A percentile compares a stretch with the other conserved stretches of the same genome.
phyloP scores from a whole-genome alignment of 176 grass and related monocot genomes.

The Calamus simplicifolius region DNA sequence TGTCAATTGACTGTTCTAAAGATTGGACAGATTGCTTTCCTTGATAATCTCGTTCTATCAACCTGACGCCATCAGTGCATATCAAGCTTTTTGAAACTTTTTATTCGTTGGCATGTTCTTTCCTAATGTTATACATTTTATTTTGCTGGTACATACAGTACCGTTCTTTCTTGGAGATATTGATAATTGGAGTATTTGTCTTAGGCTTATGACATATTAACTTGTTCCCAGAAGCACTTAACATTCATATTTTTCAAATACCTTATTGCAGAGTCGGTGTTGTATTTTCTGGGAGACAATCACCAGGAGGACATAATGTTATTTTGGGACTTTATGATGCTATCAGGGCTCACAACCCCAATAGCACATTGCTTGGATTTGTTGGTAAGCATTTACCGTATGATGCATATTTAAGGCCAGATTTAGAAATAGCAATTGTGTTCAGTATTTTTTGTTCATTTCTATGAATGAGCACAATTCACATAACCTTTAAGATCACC shows the following conservation, averaged over 20 bases:
- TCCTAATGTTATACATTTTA: too few species aligned
- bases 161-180: too few species aligned
- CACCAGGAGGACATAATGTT: constrained; percentile 95
- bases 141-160: too few species aligned
- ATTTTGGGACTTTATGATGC: constrained; percentile 81
- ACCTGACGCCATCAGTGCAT: too few species aligned
- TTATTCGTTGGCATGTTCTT: too few species aligned
- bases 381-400: constrained; percentile 40
- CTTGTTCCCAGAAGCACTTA: not conserved
- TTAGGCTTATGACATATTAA: not conserved
- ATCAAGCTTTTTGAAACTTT: too few species aligned
- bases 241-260: not conserved
- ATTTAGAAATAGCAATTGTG: not conserved
- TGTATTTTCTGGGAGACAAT: constrained; percentile 96
- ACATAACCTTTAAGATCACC: too few species aligned
- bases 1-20: too few species aligned
- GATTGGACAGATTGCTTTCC: too few species aligned
- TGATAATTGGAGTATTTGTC: not conserved
- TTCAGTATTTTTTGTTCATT: not conserved
- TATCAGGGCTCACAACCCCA: constrained; percentile 88
- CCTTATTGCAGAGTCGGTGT: constrained; percentile 64
- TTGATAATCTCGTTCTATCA: too few species aligned
- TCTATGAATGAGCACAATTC: not conserved
- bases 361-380: constrained; percentile 88
- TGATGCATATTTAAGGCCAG: not conserved